A percentile compares a stretch with the other conserved stretches of the same genome.
Evolutionary conservation across 768 basidiomycete species (phyloP).

Genomic region (Pholiota microspora): DNA sequence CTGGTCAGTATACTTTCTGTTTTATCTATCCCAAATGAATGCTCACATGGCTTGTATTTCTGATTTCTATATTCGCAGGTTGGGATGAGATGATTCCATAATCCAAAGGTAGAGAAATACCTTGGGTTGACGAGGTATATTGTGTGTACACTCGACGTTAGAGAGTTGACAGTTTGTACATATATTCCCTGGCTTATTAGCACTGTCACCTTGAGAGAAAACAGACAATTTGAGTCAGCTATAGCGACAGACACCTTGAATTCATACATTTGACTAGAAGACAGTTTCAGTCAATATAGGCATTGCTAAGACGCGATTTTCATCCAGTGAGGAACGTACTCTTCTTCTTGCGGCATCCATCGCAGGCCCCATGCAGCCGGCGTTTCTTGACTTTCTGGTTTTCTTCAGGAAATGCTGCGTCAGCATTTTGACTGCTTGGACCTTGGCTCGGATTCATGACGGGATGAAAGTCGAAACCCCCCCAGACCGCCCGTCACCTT

Average conservation of each 20-base stretch:
- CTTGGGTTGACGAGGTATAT: conserved; percentile 6
- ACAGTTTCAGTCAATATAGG: neutral
- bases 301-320: no score
- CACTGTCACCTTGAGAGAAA: conserved; percentile 5
- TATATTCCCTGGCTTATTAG: neutral
- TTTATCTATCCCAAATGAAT: neutral
- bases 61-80: neutral
- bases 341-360: conserved; percentile 6
- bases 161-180: conserved; percentile 3
- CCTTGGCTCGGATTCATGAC: neutral
- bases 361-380: conserved; percentile 6
- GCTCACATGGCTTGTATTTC: conserved; percentile 12
- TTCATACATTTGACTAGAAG: conserved; percentile 1
- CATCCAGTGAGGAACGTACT: neutral
- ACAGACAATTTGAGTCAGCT: neutral
- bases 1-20: neutral
- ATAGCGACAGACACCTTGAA: neutral
- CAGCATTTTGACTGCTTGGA: neutral
- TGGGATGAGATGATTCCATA: neutral
- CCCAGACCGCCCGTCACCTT: neutral
- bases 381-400: conserved; percentile 3
- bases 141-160: conserved; percentile 2
- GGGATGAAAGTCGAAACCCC: neutral
- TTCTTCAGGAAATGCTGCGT: neutral
- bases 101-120: neutral